Evolutionary conservation across 495 filamentous ascomycete species (phyloP).

Genomic region (Aspergillus nanangensis): DNA sequence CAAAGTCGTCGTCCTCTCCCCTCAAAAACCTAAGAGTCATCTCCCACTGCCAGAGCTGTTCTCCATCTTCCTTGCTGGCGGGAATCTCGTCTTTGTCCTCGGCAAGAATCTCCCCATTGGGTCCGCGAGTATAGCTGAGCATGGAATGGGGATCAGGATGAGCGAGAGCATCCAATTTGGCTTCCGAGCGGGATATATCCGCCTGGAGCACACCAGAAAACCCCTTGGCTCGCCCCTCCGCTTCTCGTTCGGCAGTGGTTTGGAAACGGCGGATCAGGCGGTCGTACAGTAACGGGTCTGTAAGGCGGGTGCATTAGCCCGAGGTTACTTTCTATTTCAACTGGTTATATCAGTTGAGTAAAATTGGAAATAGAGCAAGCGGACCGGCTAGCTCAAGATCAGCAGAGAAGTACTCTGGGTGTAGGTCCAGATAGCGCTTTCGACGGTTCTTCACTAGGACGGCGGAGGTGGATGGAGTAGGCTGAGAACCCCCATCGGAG

Average conservation of each 20-base stretch:
- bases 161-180: constrained; percentile 59
- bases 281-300: constrained; percentile 79
- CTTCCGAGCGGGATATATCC: constrained; percentile 67
- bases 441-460: constrained; percentile 55
- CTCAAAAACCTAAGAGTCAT: constrained; percentile 66
- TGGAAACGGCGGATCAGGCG: constrained; percentile 75
- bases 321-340: constrained; percentile 2
- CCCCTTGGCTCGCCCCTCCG: constrained; percentile 64
- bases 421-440: constrained; percentile 58
- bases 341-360: too few relatives aligned
- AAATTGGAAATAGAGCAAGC: constrained; percentile 31
- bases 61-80: constrained; percentile 58
- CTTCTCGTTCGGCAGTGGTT: constrained; percentile 65
- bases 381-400: constrained; percentile 61
- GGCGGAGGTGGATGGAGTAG: neutral
- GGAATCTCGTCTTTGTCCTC: constrained; percentile 57
- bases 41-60: constrained; percentile 60
- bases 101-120: constrained; percentile 51
- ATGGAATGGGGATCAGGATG: constrained; percentile 50
- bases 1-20: constrained; percentile 72
- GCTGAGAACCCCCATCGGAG: too few relatives aligned
- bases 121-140: constrained; percentile 41
- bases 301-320: constrained; percentile 26
- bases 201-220: constrained; percentile 70
- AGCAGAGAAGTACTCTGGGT: constrained; percentile 61